Evolutionary conservation across 2,329 filamentous ascomycete genomes (phyloP), one percentile per base, ranked within the genome.

Genomic region (Stagonosporopsis cucurbitacearum): DNA sequence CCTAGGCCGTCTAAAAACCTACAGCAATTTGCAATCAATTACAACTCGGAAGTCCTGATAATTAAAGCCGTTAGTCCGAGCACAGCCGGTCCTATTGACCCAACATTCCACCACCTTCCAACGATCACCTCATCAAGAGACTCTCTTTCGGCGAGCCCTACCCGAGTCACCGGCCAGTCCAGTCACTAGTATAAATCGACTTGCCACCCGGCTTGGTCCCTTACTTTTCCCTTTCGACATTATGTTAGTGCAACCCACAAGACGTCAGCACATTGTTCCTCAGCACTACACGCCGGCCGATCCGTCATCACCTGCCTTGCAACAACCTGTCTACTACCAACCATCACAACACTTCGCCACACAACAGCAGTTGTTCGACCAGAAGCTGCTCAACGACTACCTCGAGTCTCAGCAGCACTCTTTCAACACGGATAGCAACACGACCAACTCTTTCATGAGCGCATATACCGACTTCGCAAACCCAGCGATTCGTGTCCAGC

Each of bases 401-500:
- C 69, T 75, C 51, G 68, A 74, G 53, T 73, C 71, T 5, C 72
- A 75, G 52, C 69, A 73, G 51, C 66, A 69, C 54, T 58, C 65
- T 7, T 72, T 63, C 51, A 63, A 53, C 54, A 64, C 50, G 17
- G 42, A 53, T 30, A 42, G 63, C 56, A 60, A 47, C 60, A 43
- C 54, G 39, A 44, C 67, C 45, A 64, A 65, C 52, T 64, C 67
- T 60, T 74, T 68, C 63, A 75, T 75, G 73, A 57, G 60, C 59
- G 60, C 70, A 53, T 71, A 68, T 42, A 62, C 54, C 62, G 67
- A 72, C 59, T 73, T 71, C 53, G 60, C 66, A 44, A 75, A 71
- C 53, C 75, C 75, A 46, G 61, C 73, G 26, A 77, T 77, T 57
- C 68, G 75, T 53, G 70, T 78, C 26, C 75, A 77, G 57, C 75